Percentiles rank a stretch among this genome's conserved stretches.
Evolutionary conservation across 1,284 basidiomycete species (phyloP).

Genomic region (Phylloporus gajari): DNA sequence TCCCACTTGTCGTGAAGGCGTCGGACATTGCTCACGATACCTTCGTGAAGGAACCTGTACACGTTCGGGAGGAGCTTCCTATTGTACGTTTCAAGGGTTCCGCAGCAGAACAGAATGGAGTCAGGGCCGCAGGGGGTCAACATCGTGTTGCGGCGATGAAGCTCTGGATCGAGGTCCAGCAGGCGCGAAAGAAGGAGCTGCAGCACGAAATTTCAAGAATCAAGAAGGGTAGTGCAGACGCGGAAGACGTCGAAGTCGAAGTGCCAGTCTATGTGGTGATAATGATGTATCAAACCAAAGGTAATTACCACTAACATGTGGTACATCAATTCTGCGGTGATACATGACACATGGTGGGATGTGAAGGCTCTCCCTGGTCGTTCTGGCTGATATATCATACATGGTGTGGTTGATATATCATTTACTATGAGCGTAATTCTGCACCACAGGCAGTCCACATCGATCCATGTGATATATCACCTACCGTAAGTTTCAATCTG

Average conservation of each 20-base stretch:
- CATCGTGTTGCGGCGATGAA: constrained; percentile 9
- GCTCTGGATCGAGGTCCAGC: constrained; percentile 11
- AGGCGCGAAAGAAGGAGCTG: constrained; percentile 5
- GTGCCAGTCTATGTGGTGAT: too few relatives aligned
- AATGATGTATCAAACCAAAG: too few relatives aligned
- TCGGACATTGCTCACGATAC: neutral
- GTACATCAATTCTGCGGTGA: too few relatives aligned
- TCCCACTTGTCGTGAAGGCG: constrained; percentile 8
- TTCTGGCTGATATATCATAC: too few relatives aligned
- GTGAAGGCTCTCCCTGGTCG: too few relatives aligned
- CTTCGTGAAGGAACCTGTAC: neutral
- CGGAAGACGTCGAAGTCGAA: neutral
- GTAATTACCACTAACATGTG: too few relatives aligned
- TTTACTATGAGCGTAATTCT: too few relatives aligned
- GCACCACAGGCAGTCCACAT: too few relatives aligned
- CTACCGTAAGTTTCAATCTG: too few relatives aligned
- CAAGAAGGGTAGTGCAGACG: neutral
- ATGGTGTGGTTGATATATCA: too few relatives aligned
- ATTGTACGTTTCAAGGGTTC: neutral
- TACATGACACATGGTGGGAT: too few relatives aligned
- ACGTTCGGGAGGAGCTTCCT: constrained; percentile 9
- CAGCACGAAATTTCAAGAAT: neutral
- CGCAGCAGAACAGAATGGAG: neutral
- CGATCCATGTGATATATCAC: too few relatives aligned
- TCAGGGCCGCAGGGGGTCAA: constrained; percentile 13